Evolutionary conservation across 2,329 filamentous ascomycete species (phyloP).

Genomic region (Colletotrichum agaves): DNA sequence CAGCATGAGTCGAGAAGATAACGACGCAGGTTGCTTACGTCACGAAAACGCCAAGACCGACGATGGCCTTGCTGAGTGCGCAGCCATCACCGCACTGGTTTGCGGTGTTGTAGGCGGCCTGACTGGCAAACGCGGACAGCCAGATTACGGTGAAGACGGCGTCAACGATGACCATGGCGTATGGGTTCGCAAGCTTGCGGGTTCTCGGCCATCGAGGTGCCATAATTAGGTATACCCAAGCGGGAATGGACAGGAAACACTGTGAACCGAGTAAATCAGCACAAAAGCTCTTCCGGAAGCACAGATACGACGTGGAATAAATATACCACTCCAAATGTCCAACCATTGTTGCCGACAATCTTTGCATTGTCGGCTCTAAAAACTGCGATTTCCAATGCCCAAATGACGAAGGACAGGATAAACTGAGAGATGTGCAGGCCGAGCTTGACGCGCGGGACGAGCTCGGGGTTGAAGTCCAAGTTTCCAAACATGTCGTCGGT

Average conservation of each 20-base stretch:
- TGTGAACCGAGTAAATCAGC: conserved; percentile 45
- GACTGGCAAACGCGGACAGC: conserved; percentile 74
- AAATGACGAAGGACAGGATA: conserved; percentile 64
- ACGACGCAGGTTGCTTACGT: conserved; percentile 58
- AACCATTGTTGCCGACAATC: conserved; percentile 69
- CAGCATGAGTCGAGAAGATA: conserved; percentile 22
- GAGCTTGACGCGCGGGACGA: conserved; percentile 66
- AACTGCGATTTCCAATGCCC: conserved; percentile 69
- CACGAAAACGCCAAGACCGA: conserved; percentile 70
- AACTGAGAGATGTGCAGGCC: conserved; percentile 67
- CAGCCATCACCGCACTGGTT: conserved; percentile 67
- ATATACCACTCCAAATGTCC: conserved; percentile 72
- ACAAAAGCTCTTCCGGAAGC: not conserved
- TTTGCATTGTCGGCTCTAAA: conserved; percentile 60
- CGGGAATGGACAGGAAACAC: conserved; percentile 73
- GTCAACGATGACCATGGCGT: conserved; percentile 70
- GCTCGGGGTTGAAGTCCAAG: conserved; percentile 64
- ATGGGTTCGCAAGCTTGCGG: conserved; percentile 69
- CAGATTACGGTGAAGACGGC: conserved; percentile 68
- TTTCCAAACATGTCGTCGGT: conserved; percentile 54
- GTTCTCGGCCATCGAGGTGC: conserved; percentile 72
- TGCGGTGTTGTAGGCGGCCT: conserved; percentile 71
- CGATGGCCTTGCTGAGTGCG: conserved; percentile 70
- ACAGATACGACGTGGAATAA: not conserved
- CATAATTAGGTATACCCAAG: conserved; percentile 73